These are phyloP conservation scores for Pseudopyricularia javanii DNA, from an alignment of 2,329 filamentous ascomycete species.

Conservation along the genomic window DNA sequence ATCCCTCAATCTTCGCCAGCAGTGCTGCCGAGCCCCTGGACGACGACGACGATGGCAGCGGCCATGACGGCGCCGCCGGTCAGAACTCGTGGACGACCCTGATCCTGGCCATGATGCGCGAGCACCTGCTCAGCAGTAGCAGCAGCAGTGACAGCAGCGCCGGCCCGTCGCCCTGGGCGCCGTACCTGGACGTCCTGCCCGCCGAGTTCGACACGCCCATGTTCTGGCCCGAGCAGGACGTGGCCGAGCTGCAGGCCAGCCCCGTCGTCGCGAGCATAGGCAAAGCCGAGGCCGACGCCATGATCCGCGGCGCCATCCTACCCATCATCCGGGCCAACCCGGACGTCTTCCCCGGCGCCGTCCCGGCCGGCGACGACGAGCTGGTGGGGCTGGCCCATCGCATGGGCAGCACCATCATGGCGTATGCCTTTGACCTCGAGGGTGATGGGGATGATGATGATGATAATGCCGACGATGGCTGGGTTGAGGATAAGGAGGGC, in stretches of 20 bases:
- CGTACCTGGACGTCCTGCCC: slow-evolving; percentile 69
- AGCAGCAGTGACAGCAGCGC: no score
- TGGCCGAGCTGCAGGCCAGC: slow-evolving; percentile 63
- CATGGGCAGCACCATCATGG: slow-evolving; percentile 85
- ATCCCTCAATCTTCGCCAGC: slow-evolving; percentile 34
- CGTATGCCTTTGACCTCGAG: slow-evolving; percentile 78
- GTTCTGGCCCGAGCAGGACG: slow-evolving; percentile 69
- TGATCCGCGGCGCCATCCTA: slow-evolving; percentile 47
- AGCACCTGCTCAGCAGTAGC: slow-evolving; percentile 46
- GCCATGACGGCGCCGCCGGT: slow-evolving; percentile 13
- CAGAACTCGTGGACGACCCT: slow-evolving; percentile 43
- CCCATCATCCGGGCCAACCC: slow-evolving; percentile 34
- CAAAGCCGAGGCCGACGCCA: slow-evolving; percentile 55
- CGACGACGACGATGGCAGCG: slow-evolving; percentile 24
- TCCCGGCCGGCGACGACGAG: slow-evolving; percentile 25
- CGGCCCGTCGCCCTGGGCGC: slow-evolving; percentile 55
- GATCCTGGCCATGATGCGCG: slow-evolving; percentile 73
- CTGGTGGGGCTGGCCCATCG: slow-evolving; percentile 50
- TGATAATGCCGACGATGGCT: slow-evolving; percentile 48
- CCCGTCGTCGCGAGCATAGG: slow-evolving; percentile 68
- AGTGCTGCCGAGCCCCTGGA: slow-evolving; percentile 15
- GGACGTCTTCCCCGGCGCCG: slow-evolving; percentile 26
- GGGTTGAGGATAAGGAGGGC: slow-evolving; percentile 50
- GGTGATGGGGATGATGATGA: slow-evolving; percentile 30
- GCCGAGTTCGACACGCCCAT: slow-evolving; percentile 69